These are phyloP conservation scores for Metschnikowia amazonensis DNA, from an alignment of 805 yeast species.

Conservation along the genomic window DNA sequence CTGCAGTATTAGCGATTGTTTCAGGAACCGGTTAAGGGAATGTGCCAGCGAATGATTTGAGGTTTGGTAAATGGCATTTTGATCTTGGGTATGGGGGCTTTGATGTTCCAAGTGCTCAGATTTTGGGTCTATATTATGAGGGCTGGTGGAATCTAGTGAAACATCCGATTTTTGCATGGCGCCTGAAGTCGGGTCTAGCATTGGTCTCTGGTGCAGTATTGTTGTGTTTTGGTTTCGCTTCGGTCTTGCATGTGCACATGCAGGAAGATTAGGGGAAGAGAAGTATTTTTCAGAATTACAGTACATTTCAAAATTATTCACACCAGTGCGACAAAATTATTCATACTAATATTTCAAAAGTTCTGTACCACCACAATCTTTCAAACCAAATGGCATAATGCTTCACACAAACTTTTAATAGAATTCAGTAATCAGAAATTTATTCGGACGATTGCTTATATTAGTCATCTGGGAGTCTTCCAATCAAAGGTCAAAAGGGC, in stretches of 20 bases:
- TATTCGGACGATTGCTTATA: no score
- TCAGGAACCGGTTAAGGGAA: background rate
- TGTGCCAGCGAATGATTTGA: background rate
- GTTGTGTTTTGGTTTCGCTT: constrained; percentile 2
- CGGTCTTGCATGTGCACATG: constrained; percentile 1
- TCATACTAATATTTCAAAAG: no score
- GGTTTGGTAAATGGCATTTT: background rate
- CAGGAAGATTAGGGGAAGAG: constrained; percentile 1
- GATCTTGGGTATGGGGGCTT: background rate
- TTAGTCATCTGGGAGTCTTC: no score
- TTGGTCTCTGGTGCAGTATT: background rate
- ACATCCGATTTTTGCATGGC: background rate
- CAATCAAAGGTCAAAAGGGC: no score
- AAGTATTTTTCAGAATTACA: no score
- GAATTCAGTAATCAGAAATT: no score
- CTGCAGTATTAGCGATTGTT: background rate
- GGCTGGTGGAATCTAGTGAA: background rate
- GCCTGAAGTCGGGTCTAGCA: background rate
- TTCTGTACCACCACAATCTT: no score
- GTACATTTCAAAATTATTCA: no score
- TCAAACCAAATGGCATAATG: no score
- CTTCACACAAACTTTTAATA: no score
- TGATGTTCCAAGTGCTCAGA: background rate
- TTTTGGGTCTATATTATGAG: no score
- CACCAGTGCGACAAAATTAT: no score